Evolutionary conservation across 1,139 yeast genomes (phyloP), one percentile per base, ranked within the genome.

Genomic region (Pneumocystis carinii): DNA sequence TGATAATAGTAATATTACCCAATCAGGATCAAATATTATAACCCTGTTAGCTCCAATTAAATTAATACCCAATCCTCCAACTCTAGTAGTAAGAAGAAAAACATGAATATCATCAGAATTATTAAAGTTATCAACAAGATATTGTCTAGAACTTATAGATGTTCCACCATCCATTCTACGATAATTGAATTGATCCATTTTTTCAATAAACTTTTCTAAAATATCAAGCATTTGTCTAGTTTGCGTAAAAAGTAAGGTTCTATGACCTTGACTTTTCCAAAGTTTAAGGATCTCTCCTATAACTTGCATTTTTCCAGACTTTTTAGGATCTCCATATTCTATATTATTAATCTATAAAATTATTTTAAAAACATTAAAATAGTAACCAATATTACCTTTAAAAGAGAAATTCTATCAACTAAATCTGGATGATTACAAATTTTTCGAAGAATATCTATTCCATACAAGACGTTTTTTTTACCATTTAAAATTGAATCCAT

Each of bases 361-460:
- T 24, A 48, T 48, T 24, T 48, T 48, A 41, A 10, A 39, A 27
- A 10, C 12, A 59, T 19, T 24, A 6, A 48, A 41, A 35, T 41
- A 19, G 24, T 48, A 48, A 8, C 7, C 3, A 41, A 5, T 48
- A 48, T 48, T 48, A 48, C 55, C 55, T 77, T 72, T 68, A 76
- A 71, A 41, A 78, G 72, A 5, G 73, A 72, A 8, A 84, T 84
- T 14, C 83, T 75, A 63, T 83, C 83, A 0, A 88, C 84, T 65
- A 92, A 76, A 72, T 94, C 97, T 0, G 99, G 98, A 75, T 94
- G 98, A 72, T 92, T 92, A 72, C 98, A 94, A 2, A 92, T 88
- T 71, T 92, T 92, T 66, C 98, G 78, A 63, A 92, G 73, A 39
- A 88, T 81, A 72, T 92, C 97, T 56, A 92, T 94, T 0, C 98